Evolutionary conservation across 164 flowering plant species (phyloP), one percentile per base, ranked within the genome.

Genomic region (Stephania japonica): DNA sequence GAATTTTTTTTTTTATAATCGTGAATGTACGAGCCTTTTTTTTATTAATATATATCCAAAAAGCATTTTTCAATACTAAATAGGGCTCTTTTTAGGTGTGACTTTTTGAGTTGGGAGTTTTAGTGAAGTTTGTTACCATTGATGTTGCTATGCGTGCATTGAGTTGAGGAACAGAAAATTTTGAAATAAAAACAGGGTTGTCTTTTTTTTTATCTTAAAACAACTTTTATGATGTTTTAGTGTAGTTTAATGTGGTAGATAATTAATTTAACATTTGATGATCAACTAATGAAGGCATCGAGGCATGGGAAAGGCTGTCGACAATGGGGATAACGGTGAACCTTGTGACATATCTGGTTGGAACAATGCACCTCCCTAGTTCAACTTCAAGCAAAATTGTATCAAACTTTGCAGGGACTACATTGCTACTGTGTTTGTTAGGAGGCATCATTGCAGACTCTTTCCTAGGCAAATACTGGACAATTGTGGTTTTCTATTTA

Each of bases 301-400:
- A 42, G n/a, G 25, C 41, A 10, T 26, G 66, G 0, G 97, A 93
- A 77, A 87, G 97, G 85, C 90, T 93, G 0, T 83, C 97, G 10
- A 87, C 97, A 0, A 88, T 93, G 90, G 98, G 93, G 74, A 91
- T 93, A 49, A 92, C 92, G 21, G 97, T 89, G 65, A 93, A 93
- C 79, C 83, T 93, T 9, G 95, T 93, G 80, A 93, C 97, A 14
- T 93, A 90, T 78, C 74, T 93, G 71, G 67, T 43, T 42, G 88
- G 89, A 38, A 88, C 92, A 12, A 87, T 93, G 96, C 97, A 90
- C 77, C 80, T 90, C 9, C 86, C 91, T 0, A 91, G 93, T 71
- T 74, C 95, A 25, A 80, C 85, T 25, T 84, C 98, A 0, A 92
- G 95, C 21, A 91, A 87, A 26, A 82, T 78, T 19, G 97, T 91